Evolutionary conservation across 2,329 filamentous ascomycete genomes (phyloP).

Genomic region (Claviceps arundinis): DNA sequence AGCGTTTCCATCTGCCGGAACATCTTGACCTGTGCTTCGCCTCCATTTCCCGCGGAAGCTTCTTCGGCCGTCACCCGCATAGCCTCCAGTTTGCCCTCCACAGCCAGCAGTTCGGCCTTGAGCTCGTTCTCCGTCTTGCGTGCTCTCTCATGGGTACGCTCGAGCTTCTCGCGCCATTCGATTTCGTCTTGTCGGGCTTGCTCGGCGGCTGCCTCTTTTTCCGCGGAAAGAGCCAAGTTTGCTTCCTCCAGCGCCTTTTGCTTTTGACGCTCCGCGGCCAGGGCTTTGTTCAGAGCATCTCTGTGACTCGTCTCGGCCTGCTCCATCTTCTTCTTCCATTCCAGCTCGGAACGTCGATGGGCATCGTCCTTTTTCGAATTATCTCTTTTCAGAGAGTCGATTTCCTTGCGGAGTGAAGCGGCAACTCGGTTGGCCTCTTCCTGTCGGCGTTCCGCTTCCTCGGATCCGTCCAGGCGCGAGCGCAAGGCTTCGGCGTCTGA

Average conservation of each 20-base stretch:
- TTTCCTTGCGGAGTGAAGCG: conserved; percentile 29
- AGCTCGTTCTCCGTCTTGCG: conserved; percentile 61
- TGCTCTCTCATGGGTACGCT: conserved; percentile 57
- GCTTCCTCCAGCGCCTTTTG: conserved; percentile 42
- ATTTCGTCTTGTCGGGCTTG: conserved; percentile 55
- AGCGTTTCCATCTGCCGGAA: conserved; percentile 89
- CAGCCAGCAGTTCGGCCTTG: conserved; percentile 58
- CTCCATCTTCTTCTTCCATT: conserved; percentile 54
- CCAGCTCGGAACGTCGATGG: conserved; percentile 54
- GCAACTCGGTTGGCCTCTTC: conserved; percentile 39
- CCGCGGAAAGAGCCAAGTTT: conserved; percentile 55
- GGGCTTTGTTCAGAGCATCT: conserved; percentile 51
- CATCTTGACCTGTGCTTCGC: conserved; percentile 78
- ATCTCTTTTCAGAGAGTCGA: conserved; percentile 31
- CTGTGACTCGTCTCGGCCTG: conserved; percentile 51
- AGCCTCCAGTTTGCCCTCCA: conserved; percentile 83
- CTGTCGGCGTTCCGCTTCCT: conserved; percentile 42
- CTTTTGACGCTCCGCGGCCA: conserved; percentile 51
- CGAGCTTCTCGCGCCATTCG: conserved; percentile 59
- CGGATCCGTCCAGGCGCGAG: conserved; percentile 33
- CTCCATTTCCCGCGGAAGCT: conserved; percentile 65
- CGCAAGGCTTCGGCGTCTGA: conserved; percentile 34
- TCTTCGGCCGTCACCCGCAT: conserved; percentile 81
- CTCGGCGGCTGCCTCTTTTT: conserved; percentile 63
- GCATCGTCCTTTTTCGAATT: conserved; percentile 47